A percentile compares a stretch with the other conserved stretches of the same genome.
Conservation (phyloP, 2,329 filamentous ascomycete species). For the Neonectria coccinea region DNA sequence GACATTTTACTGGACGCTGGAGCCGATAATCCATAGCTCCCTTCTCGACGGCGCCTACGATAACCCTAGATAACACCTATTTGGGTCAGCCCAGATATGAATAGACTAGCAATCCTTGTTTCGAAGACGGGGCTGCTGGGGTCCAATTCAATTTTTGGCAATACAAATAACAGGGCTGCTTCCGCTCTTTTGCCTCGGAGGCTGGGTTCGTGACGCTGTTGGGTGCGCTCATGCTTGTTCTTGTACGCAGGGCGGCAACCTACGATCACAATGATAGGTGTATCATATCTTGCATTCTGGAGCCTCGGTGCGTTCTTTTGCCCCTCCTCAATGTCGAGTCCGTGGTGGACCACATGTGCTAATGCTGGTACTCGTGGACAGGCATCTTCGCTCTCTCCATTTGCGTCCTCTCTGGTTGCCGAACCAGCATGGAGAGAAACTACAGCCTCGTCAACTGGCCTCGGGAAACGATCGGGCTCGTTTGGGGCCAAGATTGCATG, state of each 20-base stretch:
- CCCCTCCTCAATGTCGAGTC: not conserved
- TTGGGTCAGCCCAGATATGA: not conserved
- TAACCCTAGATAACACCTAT: not conserved
- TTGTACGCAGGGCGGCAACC: not conserved
- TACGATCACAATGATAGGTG: slow-evolving; percentile 18
- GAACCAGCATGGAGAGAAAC: slow-evolving; percentile 29
- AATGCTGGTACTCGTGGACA: not conserved
- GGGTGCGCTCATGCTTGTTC: not conserved
- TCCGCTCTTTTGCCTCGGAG: not conserved
- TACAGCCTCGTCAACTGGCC: slow-evolving; percentile 39
- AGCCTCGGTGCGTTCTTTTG: slow-evolving; percentile 26
- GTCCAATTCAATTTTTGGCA: not conserved
- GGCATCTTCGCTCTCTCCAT: slow-evolving; percentile 35
- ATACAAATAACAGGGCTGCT: not conserved
- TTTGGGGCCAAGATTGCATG: slow-evolving; percentile 33
- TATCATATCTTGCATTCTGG: slow-evolving; percentile 22
- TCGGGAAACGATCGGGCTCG: slow-evolving; percentile 26
- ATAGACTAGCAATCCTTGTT: not conserved
- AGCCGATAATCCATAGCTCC: not conserved
- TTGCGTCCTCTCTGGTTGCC: slow-evolving; percentile 35
- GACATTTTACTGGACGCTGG: not conserved
- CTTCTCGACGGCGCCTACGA: not conserved
- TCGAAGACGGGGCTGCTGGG: not conserved
- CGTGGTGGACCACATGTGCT: not conserved
- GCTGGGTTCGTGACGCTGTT: not conserved